These are phyloP conservation scores for Vigna nakashimae DNA, from an alignment of 306 rosid species.

Conservation along the genomic window DNA sequence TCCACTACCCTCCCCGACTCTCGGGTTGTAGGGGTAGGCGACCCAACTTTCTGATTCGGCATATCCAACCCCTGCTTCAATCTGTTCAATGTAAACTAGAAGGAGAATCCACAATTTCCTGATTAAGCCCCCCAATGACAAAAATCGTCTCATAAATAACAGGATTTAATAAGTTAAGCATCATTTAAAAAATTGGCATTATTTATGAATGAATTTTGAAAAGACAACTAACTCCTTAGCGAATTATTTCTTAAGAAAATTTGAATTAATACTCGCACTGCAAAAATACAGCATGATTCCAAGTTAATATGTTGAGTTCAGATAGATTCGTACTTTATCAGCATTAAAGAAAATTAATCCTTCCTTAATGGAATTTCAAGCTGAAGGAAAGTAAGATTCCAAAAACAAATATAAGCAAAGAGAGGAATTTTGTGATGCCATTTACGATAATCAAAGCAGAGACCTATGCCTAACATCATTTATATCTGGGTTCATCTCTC, in stretches of 20 bases:
- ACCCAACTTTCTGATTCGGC: not conserved
- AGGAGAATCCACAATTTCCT: conserved; percentile 37
- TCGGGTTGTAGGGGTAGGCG: not conserved
- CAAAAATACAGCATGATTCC: conserved; percentile 17
- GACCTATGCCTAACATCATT: conserved; percentile 15
- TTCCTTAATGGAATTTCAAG: not conserved
- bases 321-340: conserved; percentile 23
- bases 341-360: conserved; percentile 25
- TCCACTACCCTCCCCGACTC: not conserved
- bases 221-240: conserved; percentile 15
- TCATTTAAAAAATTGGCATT: not conserved
- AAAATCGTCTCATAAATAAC: not conserved
- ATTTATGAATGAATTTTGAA: conserved; percentile 2
- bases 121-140: conserved; percentile 22
- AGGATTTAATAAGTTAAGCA: conserved; percentile 34
- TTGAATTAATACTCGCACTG: conserved; percentile 25
- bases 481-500: conserved; percentile 35
- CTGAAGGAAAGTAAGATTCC: conserved; percentile 11
- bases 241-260: conserved; percentile 28
- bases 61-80: conserved; percentile 31
- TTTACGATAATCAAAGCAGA: conserved; percentile 32
- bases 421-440: conserved; percentile 29
- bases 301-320: not conserved
- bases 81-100: conserved; percentile 25
- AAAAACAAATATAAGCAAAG: conserved; percentile 36